Evolutionary conservation across 805 yeast genomes (phyloP).

Genomic region (Millerago galiae): DNA sequence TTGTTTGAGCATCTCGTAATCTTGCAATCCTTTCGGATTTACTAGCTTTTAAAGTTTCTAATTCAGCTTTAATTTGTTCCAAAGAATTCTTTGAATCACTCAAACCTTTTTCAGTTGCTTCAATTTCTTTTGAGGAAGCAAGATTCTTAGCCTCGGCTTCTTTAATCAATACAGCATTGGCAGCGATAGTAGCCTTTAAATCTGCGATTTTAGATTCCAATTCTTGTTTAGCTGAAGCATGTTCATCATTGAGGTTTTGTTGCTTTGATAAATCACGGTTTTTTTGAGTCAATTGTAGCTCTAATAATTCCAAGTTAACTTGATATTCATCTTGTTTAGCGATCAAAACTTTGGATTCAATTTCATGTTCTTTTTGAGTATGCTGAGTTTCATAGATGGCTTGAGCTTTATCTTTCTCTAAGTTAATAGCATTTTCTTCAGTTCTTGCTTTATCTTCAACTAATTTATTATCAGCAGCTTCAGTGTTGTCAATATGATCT

Average conservation of each 20-base stretch:
- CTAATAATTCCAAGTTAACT: conserved; percentile 17
- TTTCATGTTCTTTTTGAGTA: conserved; percentile 19
- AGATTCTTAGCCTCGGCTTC: conserved; percentile 11
- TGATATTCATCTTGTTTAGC: conserved; percentile 24
- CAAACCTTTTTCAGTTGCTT: conserved; percentile 15
- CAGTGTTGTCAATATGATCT: conserved; percentile 9
- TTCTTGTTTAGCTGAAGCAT: conserved; percentile 11
- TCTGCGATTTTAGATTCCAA: conserved; percentile 16
- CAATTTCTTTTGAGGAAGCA: conserved; percentile 9
- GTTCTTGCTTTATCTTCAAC: conserved; percentile 14
- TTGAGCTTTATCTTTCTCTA: conserved; percentile 12
- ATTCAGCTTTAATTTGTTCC: conserved; percentile 14
- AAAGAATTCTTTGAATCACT: conserved; percentile 12
- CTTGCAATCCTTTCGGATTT: conserved; percentile 17
- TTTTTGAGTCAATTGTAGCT: conserved; percentile 20
- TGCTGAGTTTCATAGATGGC: conserved; percentile 17
- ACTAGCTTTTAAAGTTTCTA: conserved; percentile 18
- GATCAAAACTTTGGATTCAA: conserved; percentile 20
- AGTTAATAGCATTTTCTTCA: conserved; percentile 11
- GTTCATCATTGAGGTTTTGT: conserved; percentile 13
- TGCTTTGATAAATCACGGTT: conserved; percentile 20
- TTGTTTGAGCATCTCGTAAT: conserved; percentile 17
- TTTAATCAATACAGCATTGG: conserved; percentile 14
- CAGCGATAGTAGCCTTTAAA: conserved; percentile 15
- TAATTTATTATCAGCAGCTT: conserved; percentile 17